Percentiles rank a stretch among this genome's conserved stretches.
Evolutionary conservation across 345 rosid species (phyloP).

Genomic region (Eucalyptus sp.): DNA sequence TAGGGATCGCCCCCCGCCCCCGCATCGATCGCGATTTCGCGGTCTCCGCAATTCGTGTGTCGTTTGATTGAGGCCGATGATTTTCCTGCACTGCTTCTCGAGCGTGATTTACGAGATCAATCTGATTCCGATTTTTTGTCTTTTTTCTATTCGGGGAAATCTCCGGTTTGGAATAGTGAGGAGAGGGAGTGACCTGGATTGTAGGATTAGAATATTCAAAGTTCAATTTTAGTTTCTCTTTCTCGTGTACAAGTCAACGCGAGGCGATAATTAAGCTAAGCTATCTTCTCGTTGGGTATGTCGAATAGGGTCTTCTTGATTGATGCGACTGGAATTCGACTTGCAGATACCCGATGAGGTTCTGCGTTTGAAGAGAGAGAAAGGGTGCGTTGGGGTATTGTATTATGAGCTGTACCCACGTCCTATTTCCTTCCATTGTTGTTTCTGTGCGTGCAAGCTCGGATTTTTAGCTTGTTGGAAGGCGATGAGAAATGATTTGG

Average conservation of each 20-base stretch:
- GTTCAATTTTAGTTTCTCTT: neutral
- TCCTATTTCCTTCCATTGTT: neutral
- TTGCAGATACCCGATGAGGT: neutral
- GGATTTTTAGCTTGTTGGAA: neutral
- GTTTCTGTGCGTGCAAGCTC: neutral
- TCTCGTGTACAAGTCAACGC: neutral
- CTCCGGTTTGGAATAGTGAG: neutral
- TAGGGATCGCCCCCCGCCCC: neutral
- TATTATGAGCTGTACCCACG: neutral
- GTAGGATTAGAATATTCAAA: neutral
- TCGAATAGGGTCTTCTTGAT: neutral
- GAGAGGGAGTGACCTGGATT: neutral
- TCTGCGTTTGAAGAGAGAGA: neutral
- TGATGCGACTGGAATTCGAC: neutral
- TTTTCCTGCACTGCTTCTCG: neutral
- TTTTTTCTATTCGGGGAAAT: neutral
- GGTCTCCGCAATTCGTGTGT: neutral
- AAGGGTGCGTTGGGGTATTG: neutral
- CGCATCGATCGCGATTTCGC: neutral
- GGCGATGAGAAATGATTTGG: neutral
- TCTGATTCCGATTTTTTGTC: neutral
- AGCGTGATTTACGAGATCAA: neutral
- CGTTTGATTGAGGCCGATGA: neutral
- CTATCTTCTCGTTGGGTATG: neutral
- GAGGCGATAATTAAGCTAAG: neutral